Conservation (phyloP, 768 basidiomycete genomes). For the Termitomyces sp. region DNA sequence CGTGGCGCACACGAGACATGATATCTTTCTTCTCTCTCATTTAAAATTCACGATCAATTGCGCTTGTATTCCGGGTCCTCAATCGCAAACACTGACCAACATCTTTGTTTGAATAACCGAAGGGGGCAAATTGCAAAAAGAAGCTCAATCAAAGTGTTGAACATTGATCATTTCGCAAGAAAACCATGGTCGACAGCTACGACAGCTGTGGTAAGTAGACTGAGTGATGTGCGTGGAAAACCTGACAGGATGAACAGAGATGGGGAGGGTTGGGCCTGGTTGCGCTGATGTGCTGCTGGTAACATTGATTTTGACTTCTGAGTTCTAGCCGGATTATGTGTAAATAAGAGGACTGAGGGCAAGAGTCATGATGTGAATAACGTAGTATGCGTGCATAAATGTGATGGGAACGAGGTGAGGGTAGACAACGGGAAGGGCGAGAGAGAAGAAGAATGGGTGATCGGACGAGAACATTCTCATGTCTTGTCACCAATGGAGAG, state of each 20-base stretch:
- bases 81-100: too few relatives aligned
- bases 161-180: neutral
- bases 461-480: neutral
- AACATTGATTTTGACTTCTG: neutral
- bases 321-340: neutral
- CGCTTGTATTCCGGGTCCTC: neutral
- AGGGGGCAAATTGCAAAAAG: neutral
- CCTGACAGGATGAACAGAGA: neutral
- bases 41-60: neutral
- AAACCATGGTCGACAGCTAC: neutral
- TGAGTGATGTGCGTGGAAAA: neutral
- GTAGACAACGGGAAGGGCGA: too few relatives aligned
- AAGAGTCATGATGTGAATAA: neutral
- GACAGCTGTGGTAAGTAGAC: neutral
- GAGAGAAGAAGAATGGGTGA: neutral
- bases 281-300: neutral
- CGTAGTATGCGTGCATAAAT: neutral
- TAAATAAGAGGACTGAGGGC: neutral
- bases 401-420: neutral
- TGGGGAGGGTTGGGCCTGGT: neutral
- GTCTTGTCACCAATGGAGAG: neutral
- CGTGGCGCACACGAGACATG: too few relatives aligned
- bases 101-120: neutral
- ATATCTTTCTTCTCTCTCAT: neutral
- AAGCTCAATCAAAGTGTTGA: neutral